Percentiles rank a stretch among this genome's conserved stretches.
These are phyloP conservation scores for Aspergillus tamarii DNA, from an alignment of 2,329 filamentous ascomycete species.

Conservation along the genomic window DNA sequence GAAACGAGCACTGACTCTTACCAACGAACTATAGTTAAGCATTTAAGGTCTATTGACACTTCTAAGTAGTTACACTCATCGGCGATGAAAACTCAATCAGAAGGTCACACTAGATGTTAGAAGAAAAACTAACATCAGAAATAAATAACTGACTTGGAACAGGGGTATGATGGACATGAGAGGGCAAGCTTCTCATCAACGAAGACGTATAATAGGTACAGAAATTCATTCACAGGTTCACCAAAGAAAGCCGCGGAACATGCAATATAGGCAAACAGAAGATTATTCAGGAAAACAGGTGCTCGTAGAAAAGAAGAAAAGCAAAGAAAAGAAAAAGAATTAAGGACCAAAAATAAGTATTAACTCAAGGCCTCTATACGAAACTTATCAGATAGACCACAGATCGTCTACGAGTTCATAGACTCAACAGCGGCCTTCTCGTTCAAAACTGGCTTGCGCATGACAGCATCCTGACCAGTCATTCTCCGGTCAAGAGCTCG, in stretches of 20 bases:
- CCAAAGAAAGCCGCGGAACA: slow-evolving; percentile 14
- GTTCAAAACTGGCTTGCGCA: slow-evolving; percentile 65
- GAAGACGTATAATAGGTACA: slow-evolving; percentile 17
- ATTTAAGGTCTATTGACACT: slow-evolving; percentile 8
- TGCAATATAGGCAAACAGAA: background rate
- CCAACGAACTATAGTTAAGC: background rate
- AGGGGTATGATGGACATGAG: slow-evolving; percentile 25
- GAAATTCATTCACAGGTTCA: slow-evolving; percentile 22
- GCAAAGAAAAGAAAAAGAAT: slow-evolving; percentile 4
- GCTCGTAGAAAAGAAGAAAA: slow-evolving; percentile 7
- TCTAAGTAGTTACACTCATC: background rate
- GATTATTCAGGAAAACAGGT: background rate
- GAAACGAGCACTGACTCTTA: background rate
- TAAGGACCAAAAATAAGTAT: slow-evolving; percentile 8
- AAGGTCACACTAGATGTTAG: slow-evolving; percentile 1
- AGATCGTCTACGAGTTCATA: slow-evolving; percentile 4
- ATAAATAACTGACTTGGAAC: slow-evolving; percentile 14
- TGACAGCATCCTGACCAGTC: slow-evolving; percentile 79
- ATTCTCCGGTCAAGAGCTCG: slow-evolving; percentile 83
- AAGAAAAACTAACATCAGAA: slow-evolving; percentile 10
- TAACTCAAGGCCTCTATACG: slow-evolving; percentile 8
- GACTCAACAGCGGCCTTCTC: slow-evolving; percentile 40
- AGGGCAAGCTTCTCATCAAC: slow-evolving; percentile 19
- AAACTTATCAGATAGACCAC: slow-evolving; percentile 10
- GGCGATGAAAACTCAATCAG: slow-evolving; percentile 3